Evolutionary conservation across 2,329 filamentous ascomycete species (phyloP), one percentile per base, ranked within the genome.

Genomic region (Colletotrichum salicis): DNA sequence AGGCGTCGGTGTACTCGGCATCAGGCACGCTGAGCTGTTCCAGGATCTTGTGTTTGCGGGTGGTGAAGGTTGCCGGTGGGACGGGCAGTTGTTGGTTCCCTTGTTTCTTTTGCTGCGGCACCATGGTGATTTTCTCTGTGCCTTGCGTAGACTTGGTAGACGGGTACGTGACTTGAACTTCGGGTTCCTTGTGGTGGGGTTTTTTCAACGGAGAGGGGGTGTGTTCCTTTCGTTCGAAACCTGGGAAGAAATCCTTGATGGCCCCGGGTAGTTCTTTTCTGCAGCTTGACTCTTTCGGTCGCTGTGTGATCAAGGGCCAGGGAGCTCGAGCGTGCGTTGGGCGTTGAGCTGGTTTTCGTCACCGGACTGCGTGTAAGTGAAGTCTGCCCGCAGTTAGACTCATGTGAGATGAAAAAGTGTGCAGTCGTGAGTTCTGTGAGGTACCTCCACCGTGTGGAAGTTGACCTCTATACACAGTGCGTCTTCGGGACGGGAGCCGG

Each of bases 1-100:
- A 97, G 8, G 92, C 87, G 81, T 98, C 96, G 52, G 90, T 89
- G 81, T 97, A 97, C 71, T 93, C 88, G 4, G 85, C 86, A 55
- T 90, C 88, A 1, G 94, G 92, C 4, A 90, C 86, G 10, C 89
- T 84, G 3, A 98, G 90, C 75, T 92, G 89, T 54, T 86, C 82
- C 15, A 98, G 84, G 74, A 97, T 97, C 71, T 88, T 90, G 63
- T 82, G 80, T 82, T 98, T 98, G 79, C 90, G 93, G 57, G 81
- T 78, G 52, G 82, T 61, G 78, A 93, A 94, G 45, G 75, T 72
- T 15, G 77, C 68, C 5, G 81, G 79, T 4, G 81, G 79, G 73
- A 64, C 19, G 78, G 79, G 61, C 33, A 64, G 65, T 10, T 82
- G 76, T 5, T 51, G 52, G 22, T 41, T 74, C 5, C 51, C 37